phyloP scores from a whole-genome alignment of 306 rosid species.

The Malus domestica region ASM211411v1 NC_041790.1:9984501-9985000 shows the following conservation, averaged over 20 bases:
- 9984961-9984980: conserved; percentile 96
- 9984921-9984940: conserved; percentile 79
- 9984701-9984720: conserved; percentile 65
- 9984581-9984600: conserved; percentile 99
- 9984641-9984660: conserved; percentile 7
- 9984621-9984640: conserved; percentile 57
- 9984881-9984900: conserved; percentile 57
- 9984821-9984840: conserved; percentile 46
- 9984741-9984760: conserved; percentile 83
- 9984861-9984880: conserved; percentile 14
- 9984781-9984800: conserved; percentile 94
- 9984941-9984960: conserved; percentile 80
- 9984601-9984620: conserved; percentile 97
- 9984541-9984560: conserved; percentile 76
- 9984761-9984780: conserved; percentile 78
- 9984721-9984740: conserved; percentile 96
- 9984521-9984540: background rate
- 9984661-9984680: conserved; percentile 2
- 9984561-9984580: conserved; percentile 78
- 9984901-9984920: conserved; percentile 94
- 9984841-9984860: conserved; percentile 30
- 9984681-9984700: conserved; percentile 8
- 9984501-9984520: background rate
- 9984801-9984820: conserved; percentile 87
- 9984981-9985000: conserved; percentile 69